Conservation (phyloP, 257 asterid genomes). For the Mentha longifolia region DNA sequence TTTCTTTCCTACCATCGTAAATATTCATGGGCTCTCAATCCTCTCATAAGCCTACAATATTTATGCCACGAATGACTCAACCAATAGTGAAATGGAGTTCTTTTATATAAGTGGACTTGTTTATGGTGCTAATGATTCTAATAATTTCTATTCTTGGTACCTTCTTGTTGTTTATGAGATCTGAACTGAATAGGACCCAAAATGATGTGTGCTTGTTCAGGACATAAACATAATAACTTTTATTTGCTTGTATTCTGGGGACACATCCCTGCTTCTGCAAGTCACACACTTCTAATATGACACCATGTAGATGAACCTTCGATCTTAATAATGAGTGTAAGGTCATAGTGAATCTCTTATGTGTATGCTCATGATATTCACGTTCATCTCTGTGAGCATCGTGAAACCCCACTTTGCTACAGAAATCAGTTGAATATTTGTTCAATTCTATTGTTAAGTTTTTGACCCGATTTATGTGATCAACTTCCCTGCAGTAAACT, state of each 20-base stretch:
- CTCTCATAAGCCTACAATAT: not conserved
- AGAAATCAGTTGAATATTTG: constrained; percentile 12
- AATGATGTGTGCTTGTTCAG: not conserved
- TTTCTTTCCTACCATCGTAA: constrained; percentile 20
- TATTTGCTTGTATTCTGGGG: constrained; percentile 4
- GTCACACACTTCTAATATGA: constrained; percentile 26
- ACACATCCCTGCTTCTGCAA: constrained; percentile 24
- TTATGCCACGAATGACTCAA: constrained; percentile 11
- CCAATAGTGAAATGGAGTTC: not conserved
- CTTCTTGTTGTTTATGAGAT: constrained; percentile 14
- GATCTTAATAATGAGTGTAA: constrained; percentile 3
- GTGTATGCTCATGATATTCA: constrained; percentile 19
- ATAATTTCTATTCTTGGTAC: not conserved
- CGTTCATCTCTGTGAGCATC: constrained; percentile 16
- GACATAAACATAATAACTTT: not conserved
- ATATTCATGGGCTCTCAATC: constrained; percentile 7
- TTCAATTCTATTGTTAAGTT: constrained; percentile 14
- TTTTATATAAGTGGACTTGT: constrained; percentile 2
- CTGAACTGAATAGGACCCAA: constrained; percentile 19
- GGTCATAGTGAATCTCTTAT: constrained; percentile 14
- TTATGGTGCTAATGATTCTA: constrained; percentile 23
- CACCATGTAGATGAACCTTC: constrained; percentile 21
- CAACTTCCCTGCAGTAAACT: constrained; percentile 51
- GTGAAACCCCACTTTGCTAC: constrained; percentile 26
- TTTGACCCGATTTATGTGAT: constrained; percentile 33